Base-by-base conservation (phyloP, 106 monocot genomes). In the Allium cepa region DNA sequence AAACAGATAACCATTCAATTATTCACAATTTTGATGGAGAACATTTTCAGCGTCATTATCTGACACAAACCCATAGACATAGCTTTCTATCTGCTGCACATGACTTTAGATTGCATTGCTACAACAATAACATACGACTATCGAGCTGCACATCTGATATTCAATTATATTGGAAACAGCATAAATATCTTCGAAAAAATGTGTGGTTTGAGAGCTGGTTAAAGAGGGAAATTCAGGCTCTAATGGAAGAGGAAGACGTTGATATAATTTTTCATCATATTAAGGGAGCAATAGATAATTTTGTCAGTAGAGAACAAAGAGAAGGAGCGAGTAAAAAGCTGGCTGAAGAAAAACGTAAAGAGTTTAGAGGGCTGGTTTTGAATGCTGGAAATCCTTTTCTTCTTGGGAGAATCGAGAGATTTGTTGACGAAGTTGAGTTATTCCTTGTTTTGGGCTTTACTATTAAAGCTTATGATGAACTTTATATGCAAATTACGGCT, bases 181-280 rank as follows among this genome's bases (percentile, higher is more conserved):
- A 59, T 8, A 80, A 77, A 67, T 91, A 82, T 71, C 71, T 79
- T 59, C 77, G 57, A 53, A 72, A 74, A 69, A 91, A 87, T 64
- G 75, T 49, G 28, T 91, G 84, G 81, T 69, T 87, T 69, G 69
- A 82, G 74, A 75, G 28, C 64, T 91, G 91, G 91, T 72, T 91
- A 45, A 84, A 62, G 82, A 84, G 64, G 64, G 91, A 91, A 72
- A 79, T 91, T 66, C 91, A 91, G 65, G 68, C 82, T 72, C 78
- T 87, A 73, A 75, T 16, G 10, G 60, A 99, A 92, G 89, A 87
- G 59, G 77, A 84, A 61, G 79, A 90, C 69, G 87, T 84, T 17
- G 90, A 87, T 36, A 64, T 92, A 18, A 79, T 99, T 55, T 50
- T 90, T 63, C 82, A 87, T 84, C 97, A 99, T 56, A 69, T 99